A percentile compares a stretch with the other conserved stretches of the same genome.
Evolutionary conservation across 768 basidiomycete species (phyloP).

Genomic region (Mycena epipterygia): DNA sequence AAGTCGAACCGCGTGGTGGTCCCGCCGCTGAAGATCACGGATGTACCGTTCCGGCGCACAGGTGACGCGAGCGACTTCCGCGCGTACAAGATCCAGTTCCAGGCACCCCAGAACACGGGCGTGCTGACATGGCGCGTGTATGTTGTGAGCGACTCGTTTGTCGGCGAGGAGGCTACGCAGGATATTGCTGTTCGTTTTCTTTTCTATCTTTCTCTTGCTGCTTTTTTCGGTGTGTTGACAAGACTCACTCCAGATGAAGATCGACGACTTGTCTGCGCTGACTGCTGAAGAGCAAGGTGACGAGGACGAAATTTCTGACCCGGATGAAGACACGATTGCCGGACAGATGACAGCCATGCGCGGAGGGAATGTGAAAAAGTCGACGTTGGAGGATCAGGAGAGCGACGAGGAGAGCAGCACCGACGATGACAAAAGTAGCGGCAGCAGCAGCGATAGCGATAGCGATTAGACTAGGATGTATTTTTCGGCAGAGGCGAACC

Average conservation of each 20-base stretch:
- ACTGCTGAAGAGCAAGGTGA: constrained; percentile 67
- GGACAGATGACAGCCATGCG: constrained; percentile 99
- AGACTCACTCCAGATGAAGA: constrained; percentile 72
- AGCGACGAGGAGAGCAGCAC: constrained; percentile 66
- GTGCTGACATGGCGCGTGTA: constrained; percentile 91
- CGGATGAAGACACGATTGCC: constrained; percentile 95
- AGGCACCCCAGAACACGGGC: constrained; percentile 88
- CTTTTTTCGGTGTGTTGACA: constrained; percentile 26
- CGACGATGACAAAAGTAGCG: constrained; percentile 65
- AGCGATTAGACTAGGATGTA: constrained; percentile 51
- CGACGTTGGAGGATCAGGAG: constrained; percentile 57
- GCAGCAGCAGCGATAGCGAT: constrained; percentile 70
- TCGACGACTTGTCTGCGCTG: constrained; percentile 78
- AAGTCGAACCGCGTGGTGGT: constrained; percentile 89
- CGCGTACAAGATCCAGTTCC: constrained; percentile 93
- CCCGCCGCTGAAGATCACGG: constrained; percentile 85
- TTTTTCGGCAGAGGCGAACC: background rate
- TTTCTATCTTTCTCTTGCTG: constrained; percentile 25
- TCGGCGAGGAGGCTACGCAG: constrained; percentile 81
- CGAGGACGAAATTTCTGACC: constrained; percentile 98
- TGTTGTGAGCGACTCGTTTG: constrained; percentile 89
- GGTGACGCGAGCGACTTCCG: constrained; percentile 73
- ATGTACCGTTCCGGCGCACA: constrained; percentile 76
- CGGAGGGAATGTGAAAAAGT: constrained; percentile 86
- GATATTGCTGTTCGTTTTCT: constrained; percentile 79